Evolutionary conservation across 1,139 yeast genomes (phyloP), one percentile per base, ranked within the genome.

Genomic region (Lodderomyces parapsilosis): DNA sequence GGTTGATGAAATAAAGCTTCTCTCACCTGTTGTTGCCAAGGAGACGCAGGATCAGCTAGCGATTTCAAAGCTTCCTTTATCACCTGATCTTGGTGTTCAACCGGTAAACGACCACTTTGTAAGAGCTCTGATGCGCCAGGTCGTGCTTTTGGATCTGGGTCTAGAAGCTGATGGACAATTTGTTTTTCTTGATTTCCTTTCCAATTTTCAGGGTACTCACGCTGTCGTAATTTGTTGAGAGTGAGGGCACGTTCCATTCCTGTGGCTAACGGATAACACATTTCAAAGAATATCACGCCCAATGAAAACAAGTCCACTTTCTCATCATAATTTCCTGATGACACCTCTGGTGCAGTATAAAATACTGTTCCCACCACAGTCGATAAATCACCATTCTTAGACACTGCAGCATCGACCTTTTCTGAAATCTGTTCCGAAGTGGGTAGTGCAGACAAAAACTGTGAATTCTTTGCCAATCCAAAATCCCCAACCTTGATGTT

Each of bases 401-500:
- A n/a, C 9, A 49, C 48, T 1, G 19, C 32, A 8, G 28, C 31
- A 25, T 24, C 39, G 18, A 27, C 38, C 17, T 24, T 27, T 17
- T 24, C 31, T 3, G 28, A 11, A 13, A 24, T 36, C 25, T 24
- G 31, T 25, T 24, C 24, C 2, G 22, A 15, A 7, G 30, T 24
- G 17, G 39, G 31, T 11, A 19, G 14, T 28, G 40, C 17, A 17
- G 30, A 28, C 22, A 39, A 49, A 65, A 69, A 63, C 59, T 78
- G 74, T 66, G 93, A 48, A 54, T 83, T 87, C 55, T 90, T 91
- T 0, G 99, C 99, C 45, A 94, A 74, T 0, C 99, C 99, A 63
- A 94, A 94, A 59, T 94, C 99, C 52, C 99, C 99, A 27, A 94
- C 87, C 60, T 94, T 94, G 44, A 93, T 82, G 58, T 91, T 89